Conservation (phyloP, 345 rosid species). For the Zanthoxylum bungeanum region DNA sequence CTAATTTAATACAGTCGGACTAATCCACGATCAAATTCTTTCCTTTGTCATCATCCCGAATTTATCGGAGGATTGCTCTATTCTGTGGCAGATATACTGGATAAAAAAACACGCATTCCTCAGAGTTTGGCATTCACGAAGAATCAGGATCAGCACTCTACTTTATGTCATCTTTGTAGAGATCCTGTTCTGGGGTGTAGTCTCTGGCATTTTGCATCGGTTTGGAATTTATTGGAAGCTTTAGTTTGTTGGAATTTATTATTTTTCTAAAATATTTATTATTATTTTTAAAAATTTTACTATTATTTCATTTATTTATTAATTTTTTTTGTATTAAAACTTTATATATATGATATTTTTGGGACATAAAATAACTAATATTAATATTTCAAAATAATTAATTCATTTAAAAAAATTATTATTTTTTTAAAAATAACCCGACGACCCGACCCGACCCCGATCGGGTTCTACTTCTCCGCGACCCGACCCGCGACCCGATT, state of each 20-base stretch:
- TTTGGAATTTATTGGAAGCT: slow-evolving; percentile 75
- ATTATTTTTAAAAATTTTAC: too few relatives aligned
- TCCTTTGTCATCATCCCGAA: neutral
- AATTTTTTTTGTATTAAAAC: too few relatives aligned
- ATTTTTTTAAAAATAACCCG: too few relatives aligned
- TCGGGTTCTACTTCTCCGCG: too few relatives aligned
- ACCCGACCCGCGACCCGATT: too few relatives aligned
- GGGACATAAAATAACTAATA: too few relatives aligned
- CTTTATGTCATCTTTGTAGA: slow-evolving; percentile 74
- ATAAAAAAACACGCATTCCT: slow-evolving; percentile 60
- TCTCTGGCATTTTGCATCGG: slow-evolving; percentile 54
- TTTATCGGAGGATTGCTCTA: neutral
- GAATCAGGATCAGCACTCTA: slow-evolving; percentile 55
- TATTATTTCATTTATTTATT: too few relatives aligned
- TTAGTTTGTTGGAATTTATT: slow-evolving; percentile 26
- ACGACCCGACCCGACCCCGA: too few relatives aligned
- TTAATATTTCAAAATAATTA: too few relatives aligned
- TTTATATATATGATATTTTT: too few relatives aligned
- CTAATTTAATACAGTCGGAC: neutral
- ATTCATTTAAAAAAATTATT: too few relatives aligned
- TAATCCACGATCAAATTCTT: neutral
- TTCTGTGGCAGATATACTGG: slow-evolving; percentile 55
- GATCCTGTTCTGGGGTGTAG: slow-evolving; percentile 70
- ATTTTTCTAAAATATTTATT: too few relatives aligned
- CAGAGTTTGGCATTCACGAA: slow-evolving; percentile 58